phyloP scores from a whole-genome alignment of 257 asterid species.

The Galeopsis tetrahit region DNA sequence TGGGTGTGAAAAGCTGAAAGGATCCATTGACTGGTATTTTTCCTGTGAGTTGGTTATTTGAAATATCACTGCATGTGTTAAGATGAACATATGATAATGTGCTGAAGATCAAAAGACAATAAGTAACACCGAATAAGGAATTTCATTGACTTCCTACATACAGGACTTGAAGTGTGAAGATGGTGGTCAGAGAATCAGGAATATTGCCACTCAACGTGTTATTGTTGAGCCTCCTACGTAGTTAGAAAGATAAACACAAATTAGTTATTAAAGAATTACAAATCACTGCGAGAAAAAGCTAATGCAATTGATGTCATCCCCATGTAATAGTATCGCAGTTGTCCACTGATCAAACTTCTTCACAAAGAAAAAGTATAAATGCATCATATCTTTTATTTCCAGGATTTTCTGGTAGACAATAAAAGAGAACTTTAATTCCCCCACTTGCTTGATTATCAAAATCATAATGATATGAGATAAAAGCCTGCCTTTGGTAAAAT shows the following conservation, averaged over 20 bases:
- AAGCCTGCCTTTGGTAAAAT: background rate
- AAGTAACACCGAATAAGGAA: background rate
- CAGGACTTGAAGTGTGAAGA: slow-evolving; percentile 94
- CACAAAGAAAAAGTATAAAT: background rate
- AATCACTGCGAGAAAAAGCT: background rate
- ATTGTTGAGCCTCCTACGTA: slow-evolving; percentile 91
- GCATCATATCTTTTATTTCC: slow-evolving; percentile 3
- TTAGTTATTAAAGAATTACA: slow-evolving; percentile 26
- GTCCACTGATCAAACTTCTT: background rate
- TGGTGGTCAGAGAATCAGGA: slow-evolving; percentile 67
- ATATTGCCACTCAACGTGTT: slow-evolving; percentile 72
- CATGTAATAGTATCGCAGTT: background rate
- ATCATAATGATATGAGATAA: slow-evolving; percentile 8
- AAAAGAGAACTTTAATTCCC: slow-evolving; percentile 1
- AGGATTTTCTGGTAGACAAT: slow-evolving; percentile 3
- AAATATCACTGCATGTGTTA: slow-evolving; percentile 77
- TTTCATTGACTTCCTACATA: slow-evolving; percentile 49
- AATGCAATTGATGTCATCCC: slow-evolving; percentile 7
- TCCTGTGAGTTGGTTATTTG: slow-evolving; percentile 71
- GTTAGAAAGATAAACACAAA: slow-evolving; percentile 30
- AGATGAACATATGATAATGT: slow-evolving; percentile 29
- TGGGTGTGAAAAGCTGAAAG: slow-evolving; percentile 88
- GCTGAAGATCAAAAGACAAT: slow-evolving; percentile 7
- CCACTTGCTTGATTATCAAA: background rate
- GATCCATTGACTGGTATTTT: slow-evolving; percentile 82